Evolutionary conservation across 2,329 filamentous ascomycete species (phyloP).

Genomic region (Akanthomyces muscarius): DNA sequence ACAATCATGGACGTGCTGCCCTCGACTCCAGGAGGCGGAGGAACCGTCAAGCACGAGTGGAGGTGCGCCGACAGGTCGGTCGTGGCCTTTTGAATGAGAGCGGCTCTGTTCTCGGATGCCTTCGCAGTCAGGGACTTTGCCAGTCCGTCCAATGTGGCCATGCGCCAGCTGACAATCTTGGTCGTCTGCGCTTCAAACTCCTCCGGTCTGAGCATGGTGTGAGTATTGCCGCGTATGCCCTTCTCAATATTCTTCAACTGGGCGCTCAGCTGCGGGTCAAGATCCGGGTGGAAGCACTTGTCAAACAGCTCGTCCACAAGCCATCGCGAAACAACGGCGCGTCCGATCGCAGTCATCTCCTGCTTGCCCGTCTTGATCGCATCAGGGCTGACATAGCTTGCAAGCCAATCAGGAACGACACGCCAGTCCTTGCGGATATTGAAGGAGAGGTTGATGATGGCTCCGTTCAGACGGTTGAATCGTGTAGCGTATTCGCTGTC

Average conservation of each 20-base stretch:
- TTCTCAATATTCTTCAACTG: conserved; percentile 83
- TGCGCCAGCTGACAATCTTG: conserved; percentile 88
- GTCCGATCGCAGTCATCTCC: conserved; percentile 94
- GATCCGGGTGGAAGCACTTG: conserved; percentile 84
- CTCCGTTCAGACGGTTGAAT: conserved; percentile 86
- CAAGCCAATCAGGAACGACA: conserved; percentile 74
- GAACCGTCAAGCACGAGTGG: conserved; percentile 69
- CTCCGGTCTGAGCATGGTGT: conserved; percentile 71
- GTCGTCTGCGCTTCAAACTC: conserved; percentile 83
- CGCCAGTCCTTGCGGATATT: conserved; percentile 96
- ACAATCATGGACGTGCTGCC: conserved; percentile 89
- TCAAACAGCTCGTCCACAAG: conserved; percentile 88
- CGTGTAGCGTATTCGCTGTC: conserved; percentile 89
- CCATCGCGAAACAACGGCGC: conserved; percentile 85
- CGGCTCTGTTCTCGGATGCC: conserved; percentile 59
- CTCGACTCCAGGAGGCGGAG: conserved; percentile 75
- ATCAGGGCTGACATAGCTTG: conserved; percentile 75
- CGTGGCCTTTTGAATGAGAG: conserved; percentile 68
- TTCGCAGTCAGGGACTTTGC: conserved; percentile 63
- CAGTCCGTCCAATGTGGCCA: conserved; percentile 90
- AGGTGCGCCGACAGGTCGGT: conserved; percentile 65
- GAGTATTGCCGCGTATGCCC: conserved; percentile 76
- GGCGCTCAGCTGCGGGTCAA: conserved; percentile 71
- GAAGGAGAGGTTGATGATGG: conserved; percentile 92
- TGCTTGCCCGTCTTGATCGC: conserved; percentile 84